Evolutionary conservation across 495 filamentous ascomycete species (phyloP).

Genomic region (Podospora bellae-mahoneyi): DNA sequence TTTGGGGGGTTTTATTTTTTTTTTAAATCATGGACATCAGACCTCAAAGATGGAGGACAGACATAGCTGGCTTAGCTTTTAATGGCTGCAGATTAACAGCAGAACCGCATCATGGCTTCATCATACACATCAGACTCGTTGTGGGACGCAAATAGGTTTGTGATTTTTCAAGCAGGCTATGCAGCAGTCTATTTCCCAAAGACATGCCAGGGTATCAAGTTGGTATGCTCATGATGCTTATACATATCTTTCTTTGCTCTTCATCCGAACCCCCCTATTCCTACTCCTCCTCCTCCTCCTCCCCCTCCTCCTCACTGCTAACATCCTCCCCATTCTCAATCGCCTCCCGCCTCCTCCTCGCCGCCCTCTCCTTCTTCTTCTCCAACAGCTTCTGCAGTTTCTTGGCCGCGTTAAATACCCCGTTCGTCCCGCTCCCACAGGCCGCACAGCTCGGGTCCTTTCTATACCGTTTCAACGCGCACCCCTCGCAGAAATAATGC

Average conservation of each 20-base stretch:
- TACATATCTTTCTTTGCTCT: background rate
- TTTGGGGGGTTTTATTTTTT: too few species aligned
- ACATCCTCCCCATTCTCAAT: conserved; percentile 68
- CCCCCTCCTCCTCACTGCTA: conserved; percentile 63
- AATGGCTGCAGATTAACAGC: background rate
- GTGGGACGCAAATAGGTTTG: too few species aligned
- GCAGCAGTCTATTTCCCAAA: background rate
- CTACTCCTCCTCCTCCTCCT: conserved; percentile 66
- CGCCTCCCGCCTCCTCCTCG: conserved; percentile 64
- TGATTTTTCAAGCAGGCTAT: too few species aligned
- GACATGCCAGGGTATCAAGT: background rate
- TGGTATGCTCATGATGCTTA: background rate
- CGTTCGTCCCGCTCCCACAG: conserved; percentile 78
- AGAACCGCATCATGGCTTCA: background rate
- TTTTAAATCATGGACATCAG: background rate
- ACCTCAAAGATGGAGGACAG: background rate
- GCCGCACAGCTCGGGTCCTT: conserved; percentile 76
- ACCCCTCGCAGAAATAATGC: conserved; percentile 92
- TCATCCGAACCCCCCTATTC: conserved; percentile 46
- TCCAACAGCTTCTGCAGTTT: conserved; percentile 75
- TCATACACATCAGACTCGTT: background rate
- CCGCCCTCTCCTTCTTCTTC: conserved; percentile 71
- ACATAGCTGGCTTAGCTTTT: background rate
- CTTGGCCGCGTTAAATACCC: conserved; percentile 88
- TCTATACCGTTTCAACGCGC: conserved; percentile 79